These are phyloP conservation scores for Ceriops tagal DNA, from an alignment of 345 rosid genomes.

Conservation along the genomic window DNA sequence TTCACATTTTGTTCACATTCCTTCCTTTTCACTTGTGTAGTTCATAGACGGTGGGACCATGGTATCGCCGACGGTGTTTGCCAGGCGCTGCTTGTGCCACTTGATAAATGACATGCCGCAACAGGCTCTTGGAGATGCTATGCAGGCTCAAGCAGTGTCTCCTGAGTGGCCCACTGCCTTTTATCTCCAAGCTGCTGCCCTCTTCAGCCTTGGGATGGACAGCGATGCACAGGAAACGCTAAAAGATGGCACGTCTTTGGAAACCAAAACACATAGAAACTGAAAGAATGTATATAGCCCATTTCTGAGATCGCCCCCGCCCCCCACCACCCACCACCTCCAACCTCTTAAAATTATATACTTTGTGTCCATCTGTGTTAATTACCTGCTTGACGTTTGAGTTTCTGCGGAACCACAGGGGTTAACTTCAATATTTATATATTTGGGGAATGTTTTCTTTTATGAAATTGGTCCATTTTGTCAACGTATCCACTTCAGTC, in stretches of 20 bases:
- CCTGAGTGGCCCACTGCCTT: constrained; percentile 81
- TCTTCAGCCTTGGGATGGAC: constrained; percentile 81
- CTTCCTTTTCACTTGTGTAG: constrained; percentile 21
- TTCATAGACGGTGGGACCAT: constrained; percentile 75
- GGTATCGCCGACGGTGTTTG: constrained; percentile 77
- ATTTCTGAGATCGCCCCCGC: constrained; percentile 3
- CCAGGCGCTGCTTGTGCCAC: constrained; percentile 76
- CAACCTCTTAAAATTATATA: constrained; percentile 9
- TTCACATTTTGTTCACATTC: not conserved
- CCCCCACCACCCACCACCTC: no score
- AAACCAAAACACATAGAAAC: constrained; percentile 54
- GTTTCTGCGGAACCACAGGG: constrained; percentile 32
- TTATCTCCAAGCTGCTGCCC: constrained; percentile 83
- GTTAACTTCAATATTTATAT: constrained; percentile 15
- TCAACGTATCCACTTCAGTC: no score
- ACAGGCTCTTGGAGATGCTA: constrained; percentile 84
- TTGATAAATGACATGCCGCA: constrained; percentile 66
- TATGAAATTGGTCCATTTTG: no score
- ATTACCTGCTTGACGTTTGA: constrained; percentile 19
- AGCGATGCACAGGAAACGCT: constrained; percentile 74
- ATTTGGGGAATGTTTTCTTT: constrained; percentile 10
- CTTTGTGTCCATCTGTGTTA: constrained; percentile 25
- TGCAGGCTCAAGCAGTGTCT: constrained; percentile 78
- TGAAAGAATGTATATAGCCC: constrained; percentile 41
- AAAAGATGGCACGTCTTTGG: constrained; percentile 81